Evolutionary conservation across 345 rosid species (phyloP), one percentile per base, ranked within the genome.

Genomic region (Sonneratia alba): DNA sequence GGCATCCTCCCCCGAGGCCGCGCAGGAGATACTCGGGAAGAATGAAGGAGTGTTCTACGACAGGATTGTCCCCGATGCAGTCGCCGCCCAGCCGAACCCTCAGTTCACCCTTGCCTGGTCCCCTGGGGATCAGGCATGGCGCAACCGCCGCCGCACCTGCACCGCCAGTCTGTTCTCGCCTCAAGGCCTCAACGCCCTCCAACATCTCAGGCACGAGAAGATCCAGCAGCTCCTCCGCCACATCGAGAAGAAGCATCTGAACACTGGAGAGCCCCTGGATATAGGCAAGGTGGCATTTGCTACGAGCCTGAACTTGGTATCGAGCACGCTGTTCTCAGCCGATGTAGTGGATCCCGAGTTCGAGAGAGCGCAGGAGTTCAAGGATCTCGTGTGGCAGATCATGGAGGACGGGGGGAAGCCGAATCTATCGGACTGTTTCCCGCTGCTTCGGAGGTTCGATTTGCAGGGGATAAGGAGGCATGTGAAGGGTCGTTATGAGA

Each of bases 251-350:
- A 22, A 61, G 34, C 65, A 61, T 12, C 27, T 61, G 16, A 24
- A 27, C 14, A 42, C 36, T 0, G 73, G 75, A 32, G 19, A 12
- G 14, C 70, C 73, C 2, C 40, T 74, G 0, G 62, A 65, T 32
- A 22, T 76, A 0, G 75, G 82, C 8, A n/a, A 43, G 14, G 70
- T 65, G 7, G 72, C 66, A 9, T 73, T 73, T 24, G 71, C 36
- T 19, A 51, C 79, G 45, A 24, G 57, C 11, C 72, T 79, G 14
- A 72, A 73, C 67, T 13, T 72, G 37, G 3, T 79, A 27, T 79
- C 82, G 3, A 76, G 36, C 69, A 59, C 62, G 18, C 27, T 79
- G 11, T 66, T 73, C 47, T 79, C 82, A 12, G 32, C 56, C 7
- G 76, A 79, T 51, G 8, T 79, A 6, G 42, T 36, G 6, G 59